Evolutionary conservation across 441 rosid species (phyloP).

Genomic region (Flueggea neowawraea): DNA sequence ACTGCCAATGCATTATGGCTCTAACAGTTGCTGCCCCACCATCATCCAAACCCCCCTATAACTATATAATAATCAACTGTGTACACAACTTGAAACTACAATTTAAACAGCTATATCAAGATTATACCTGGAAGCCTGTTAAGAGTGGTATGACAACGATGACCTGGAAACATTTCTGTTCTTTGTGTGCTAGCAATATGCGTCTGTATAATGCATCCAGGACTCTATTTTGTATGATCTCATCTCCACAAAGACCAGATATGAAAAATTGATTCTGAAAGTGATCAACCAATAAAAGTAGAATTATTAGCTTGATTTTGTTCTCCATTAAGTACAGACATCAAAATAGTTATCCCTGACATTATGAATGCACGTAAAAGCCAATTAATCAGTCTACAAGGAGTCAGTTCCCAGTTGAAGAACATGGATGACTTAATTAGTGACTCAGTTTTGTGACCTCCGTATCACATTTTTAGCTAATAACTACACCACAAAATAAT

Average conservation of each 20-base stretch:
- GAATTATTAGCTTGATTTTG: neutral
- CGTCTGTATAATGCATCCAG: constrained; percentile 82
- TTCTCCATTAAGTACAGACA: neutral
- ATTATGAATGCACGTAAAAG: neutral
- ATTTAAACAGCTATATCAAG: neutral
- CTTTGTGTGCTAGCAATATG: constrained; percentile 80
- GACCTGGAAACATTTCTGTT: constrained; percentile 76
- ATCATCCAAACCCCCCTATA: constrained; percentile 96
- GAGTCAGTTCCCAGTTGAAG: neutral
- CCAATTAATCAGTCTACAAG: neutral
- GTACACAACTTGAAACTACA: neutral
- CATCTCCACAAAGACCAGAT: constrained; percentile 97
- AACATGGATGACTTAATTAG: too few species aligned
- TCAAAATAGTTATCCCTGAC: neutral
- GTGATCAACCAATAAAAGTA: constrained; percentile 25
- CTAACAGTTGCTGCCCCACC: constrained; percentile 96
- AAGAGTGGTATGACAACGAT: constrained; percentile 90
- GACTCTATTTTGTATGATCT: constrained; percentile 79
- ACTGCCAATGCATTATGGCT: constrained; percentile 99
- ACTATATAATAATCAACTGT: constrained; percentile 2
- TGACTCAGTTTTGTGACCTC: too few species aligned
- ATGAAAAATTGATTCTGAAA: constrained; percentile 98
- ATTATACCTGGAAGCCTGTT: constrained; percentile 91
- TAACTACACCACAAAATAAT: neutral
- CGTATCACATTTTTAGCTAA: too few species aligned